A percentile compares a stretch with the other conserved stretches of the same genome.
phyloP scores from a whole-genome alignment of 192 early-diverging fungal species.

The Backusella parvicylindrica region DNA sequence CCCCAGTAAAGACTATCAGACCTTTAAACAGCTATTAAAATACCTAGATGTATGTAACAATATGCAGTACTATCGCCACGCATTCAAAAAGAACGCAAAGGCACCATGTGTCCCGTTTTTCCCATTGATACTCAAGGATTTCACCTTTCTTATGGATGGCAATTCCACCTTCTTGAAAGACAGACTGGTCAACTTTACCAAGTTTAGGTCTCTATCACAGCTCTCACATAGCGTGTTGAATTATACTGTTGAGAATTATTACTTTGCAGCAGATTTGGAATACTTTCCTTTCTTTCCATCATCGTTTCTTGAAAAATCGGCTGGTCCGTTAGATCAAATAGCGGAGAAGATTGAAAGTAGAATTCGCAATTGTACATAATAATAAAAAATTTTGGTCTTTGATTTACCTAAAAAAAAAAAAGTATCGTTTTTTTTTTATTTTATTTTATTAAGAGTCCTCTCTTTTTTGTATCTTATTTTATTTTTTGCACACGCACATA shows the following conservation, averaged over 20 bases:
- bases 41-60: slow-evolving; percentile 61
- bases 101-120: slow-evolving; percentile 59
- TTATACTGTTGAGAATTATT: slow-evolving; percentile 37
- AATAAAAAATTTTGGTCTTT: not conserved
- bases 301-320: not conserved
- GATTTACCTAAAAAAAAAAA: not conserved
- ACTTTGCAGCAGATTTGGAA: slow-evolving; percentile 40
- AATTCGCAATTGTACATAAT: not conserved
- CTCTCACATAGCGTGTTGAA: slow-evolving; percentile 35
- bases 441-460: not conserved
- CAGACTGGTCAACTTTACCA: slow-evolving; percentile 45
- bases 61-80: slow-evolving; percentile 60
- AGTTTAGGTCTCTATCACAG: slow-evolving; percentile 38
- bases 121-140: slow-evolving; percentile 68
- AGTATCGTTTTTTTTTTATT: not conserved
- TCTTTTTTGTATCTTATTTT: too few species aligned
- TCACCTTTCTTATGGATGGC: slow-evolving; percentile 74
- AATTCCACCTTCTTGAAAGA: slow-evolving; percentile 42
- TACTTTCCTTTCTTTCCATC: slow-evolving; percentile 25
- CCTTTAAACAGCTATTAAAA: slow-evolving; percentile 48
- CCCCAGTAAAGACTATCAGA: slow-evolving; percentile 39
- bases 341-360: not conserved
- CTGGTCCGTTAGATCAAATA: not conserved
- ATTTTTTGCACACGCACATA: too few species aligned
- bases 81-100: slow-evolving; percentile 38